Conservation (phyloP, 768 basidiomycete genomes). For the Boletus rubescentipes region DNA sequence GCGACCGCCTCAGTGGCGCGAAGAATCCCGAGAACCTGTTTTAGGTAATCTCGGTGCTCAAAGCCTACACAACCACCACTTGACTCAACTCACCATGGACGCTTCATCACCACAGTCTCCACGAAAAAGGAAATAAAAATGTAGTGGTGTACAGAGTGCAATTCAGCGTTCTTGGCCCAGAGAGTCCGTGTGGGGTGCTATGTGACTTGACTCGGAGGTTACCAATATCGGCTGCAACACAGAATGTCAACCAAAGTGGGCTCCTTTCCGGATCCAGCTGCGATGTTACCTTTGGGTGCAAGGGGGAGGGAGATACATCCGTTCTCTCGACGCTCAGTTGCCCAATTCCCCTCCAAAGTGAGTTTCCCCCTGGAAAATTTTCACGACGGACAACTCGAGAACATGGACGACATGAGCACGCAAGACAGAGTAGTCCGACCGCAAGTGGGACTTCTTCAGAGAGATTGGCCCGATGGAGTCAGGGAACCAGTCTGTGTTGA, state of each 20-base stretch:
- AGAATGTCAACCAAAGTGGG: not conserved
- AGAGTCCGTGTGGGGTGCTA: not conserved
- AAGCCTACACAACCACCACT: not conserved
- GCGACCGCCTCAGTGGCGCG: not conserved
- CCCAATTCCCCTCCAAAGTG: too few relatives aligned
- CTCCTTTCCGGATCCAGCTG: too few relatives aligned
- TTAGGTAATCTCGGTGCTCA: slow-evolving; percentile 3
- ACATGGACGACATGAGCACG: too few relatives aligned
- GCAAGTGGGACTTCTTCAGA: not conserved
- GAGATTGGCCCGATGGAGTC: not conserved
- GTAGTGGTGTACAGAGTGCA: not conserved
- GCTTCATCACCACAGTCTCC: not conserved
- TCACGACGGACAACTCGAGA: too few relatives aligned
- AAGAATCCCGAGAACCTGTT: not conserved
- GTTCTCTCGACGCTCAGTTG: too few relatives aligned
- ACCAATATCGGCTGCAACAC: not conserved
- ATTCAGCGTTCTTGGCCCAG: not conserved
- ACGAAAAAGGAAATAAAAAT: not conserved
- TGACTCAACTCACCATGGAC: not conserved
- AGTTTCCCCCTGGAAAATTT: too few relatives aligned
- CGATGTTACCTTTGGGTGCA: too few relatives aligned
- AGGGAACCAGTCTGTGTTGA: not conserved
- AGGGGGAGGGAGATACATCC: too few relatives aligned
- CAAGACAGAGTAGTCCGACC: too few relatives aligned
- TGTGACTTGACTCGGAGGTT: not conserved